A percentile compares a stretch with the other conserved stretches of the same genome.
These are phyloP conservation scores for Ramularia collo-cygni DNA, from an alignment of 2,329 filamentous ascomycete species.

Conservation along the genomic window DNA sequence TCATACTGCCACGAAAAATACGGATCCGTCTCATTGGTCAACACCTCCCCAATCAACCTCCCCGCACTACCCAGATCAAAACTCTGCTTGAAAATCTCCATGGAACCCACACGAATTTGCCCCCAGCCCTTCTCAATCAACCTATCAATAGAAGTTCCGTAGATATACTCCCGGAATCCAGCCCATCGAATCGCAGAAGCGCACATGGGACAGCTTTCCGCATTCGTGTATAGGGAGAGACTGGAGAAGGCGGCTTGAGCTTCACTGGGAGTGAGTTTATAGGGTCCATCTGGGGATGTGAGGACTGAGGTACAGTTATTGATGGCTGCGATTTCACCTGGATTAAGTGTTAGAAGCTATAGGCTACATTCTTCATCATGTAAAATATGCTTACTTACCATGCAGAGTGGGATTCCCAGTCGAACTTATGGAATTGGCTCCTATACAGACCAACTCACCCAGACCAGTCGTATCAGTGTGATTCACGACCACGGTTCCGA, in stretches of 20 bases:
- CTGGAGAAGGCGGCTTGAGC: constrained; percentile 41
- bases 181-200: constrained; percentile 51
- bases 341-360: too few relatives aligned
- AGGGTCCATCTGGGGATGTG: constrained; percentile 40
- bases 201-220: constrained; percentile 53
- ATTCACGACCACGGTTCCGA: constrained; percentile 51
- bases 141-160: constrained; percentile 45
- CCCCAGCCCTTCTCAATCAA: constrained; percentile 45
- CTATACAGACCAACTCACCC: constrained; percentile 45
- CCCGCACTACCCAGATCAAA: constrained; percentile 32
- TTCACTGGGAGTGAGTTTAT: constrained; percentile 36
- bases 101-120: constrained; percentile 43
- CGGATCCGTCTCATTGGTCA: constrained; percentile 48
- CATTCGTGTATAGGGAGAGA: constrained; percentile 52
- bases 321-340: constrained; percentile 50
- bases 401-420: constrained; percentile 49
- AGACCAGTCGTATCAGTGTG: constrained; percentile 39
- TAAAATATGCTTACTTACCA: constrained; percentile 30
- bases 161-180: constrained; percentile 50
- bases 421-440: constrained; percentile 41
- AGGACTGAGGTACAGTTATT: constrained; percentile 47
- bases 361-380: too few relatives aligned
- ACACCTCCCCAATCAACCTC: constrained; percentile 39
- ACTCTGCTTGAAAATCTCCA: constrained; percentile 43
- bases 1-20: constrained; percentile 52